Percentiles rank a stretch among this genome's conserved stretches.
phyloP scores from a whole-genome alignment of 257 asterid species.

The Voacanga thouarsii region DNA sequence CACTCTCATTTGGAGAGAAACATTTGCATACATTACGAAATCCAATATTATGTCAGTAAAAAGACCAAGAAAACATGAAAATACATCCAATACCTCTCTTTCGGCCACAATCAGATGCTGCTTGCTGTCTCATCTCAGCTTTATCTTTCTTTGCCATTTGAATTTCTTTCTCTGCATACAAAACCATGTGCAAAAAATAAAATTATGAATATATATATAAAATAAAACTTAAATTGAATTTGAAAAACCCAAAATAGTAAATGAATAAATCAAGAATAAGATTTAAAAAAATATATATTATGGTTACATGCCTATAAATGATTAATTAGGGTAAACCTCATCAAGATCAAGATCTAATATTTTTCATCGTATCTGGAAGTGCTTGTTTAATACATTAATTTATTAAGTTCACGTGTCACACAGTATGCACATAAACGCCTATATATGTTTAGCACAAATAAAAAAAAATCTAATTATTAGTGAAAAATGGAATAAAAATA shows the following conservation, averaged over 20 bases:
- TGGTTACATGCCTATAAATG: neutral
- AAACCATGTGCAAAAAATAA: neutral
- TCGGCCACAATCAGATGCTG: conserved; percentile 1
- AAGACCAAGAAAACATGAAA: conserved; percentile 7
- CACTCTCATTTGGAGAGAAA: neutral
- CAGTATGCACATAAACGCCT: neutral
- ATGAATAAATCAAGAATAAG: neutral
- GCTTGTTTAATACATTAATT: neutral
- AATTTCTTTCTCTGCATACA: neutral
- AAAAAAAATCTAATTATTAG: neutral
- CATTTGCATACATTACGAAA: neutral
- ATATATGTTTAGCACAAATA: neutral
- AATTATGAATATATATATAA: neutral
- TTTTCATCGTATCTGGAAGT: neutral
- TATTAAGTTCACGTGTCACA: neutral
- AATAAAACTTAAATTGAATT: neutral
- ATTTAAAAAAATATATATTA: too few species aligned
- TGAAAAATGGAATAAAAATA: neutral
- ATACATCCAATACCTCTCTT: conserved; percentile 12
- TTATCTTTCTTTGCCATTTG: conserved; percentile 9
- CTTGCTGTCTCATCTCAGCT: neutral
- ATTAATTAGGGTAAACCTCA: neutral
- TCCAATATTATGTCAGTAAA: neutral
- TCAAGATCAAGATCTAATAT: neutral
- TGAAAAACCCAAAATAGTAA: too few species aligned